These are phyloP conservation scores for Fragaria nilgerrensis DNA, from an alignment of 306 rosid genomes.

Conservation along the genomic window DNA sequence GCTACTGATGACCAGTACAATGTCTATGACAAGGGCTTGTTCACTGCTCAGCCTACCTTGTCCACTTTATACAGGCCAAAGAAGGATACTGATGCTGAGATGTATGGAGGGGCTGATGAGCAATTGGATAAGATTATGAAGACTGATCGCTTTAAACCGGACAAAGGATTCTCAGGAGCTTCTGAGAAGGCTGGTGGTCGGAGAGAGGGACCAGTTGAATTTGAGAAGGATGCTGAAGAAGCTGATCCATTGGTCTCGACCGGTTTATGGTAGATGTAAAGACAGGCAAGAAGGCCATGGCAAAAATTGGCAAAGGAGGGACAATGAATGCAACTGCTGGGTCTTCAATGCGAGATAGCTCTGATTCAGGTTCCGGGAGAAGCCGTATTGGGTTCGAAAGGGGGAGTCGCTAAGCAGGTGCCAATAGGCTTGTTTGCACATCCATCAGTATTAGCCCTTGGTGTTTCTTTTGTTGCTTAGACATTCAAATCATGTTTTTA, in stretches of 20 bases:
- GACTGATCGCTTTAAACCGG: conserved; percentile 88
- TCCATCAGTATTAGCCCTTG: background rate
- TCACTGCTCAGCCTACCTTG: conserved; percentile 77
- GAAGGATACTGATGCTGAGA: conserved; percentile 69
- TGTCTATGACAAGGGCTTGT: conserved; percentile 80
- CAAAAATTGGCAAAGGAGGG: conserved; percentile 71
- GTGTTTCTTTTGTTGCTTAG: background rate
- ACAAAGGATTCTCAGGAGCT: conserved; percentile 66
- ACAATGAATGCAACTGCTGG: conserved; percentile 92
- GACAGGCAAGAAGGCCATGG: conserved; percentile 80
- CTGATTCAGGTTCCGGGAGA: conserved; percentile 78
- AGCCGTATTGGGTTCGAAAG: conserved; percentile 83
- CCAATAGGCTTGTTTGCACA: background rate
- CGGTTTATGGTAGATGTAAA: conserved; percentile 80
- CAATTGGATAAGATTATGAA: conserved; percentile 89
- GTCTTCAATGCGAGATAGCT: conserved; percentile 67
- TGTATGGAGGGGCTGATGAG: conserved; percentile 86
- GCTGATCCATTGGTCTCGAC: conserved; percentile 92
- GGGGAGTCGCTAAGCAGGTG: conserved; percentile 44
- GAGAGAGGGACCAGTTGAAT: conserved; percentile 82
- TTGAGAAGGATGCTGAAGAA: conserved; percentile 76
- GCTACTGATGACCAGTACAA: conserved; percentile 88
- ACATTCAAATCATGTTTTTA: background rate
- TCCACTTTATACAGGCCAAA: conserved; percentile 87
- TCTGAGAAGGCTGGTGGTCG: conserved; percentile 66